Evolutionary conservation across 2,329 filamentous ascomycete genomes (phyloP).

Genomic region (Ascochyta fabae): DNA sequence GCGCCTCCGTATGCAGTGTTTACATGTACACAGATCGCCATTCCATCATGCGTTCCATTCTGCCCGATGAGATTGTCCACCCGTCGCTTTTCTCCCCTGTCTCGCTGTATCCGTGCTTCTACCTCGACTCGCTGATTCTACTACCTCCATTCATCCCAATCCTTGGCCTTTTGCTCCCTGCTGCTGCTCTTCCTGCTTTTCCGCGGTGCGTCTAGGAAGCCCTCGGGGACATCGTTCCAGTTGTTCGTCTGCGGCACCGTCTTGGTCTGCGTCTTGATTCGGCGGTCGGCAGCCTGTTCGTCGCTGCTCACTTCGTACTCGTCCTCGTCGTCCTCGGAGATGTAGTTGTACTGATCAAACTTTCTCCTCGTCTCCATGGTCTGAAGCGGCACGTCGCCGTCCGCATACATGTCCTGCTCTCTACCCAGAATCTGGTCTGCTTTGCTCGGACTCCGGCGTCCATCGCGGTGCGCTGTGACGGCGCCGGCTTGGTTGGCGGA

Average conservation of each 20-base stretch:
- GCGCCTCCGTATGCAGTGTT: constrained; percentile 1
- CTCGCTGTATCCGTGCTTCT: too few species aligned
- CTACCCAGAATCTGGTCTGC: constrained; percentile 52
- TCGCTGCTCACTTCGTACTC: constrained; percentile 43
- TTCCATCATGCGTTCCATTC: background rate
- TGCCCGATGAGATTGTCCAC: too few species aligned
- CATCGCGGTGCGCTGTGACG: constrained; percentile 39
- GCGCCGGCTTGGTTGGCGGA: constrained; percentile 43
- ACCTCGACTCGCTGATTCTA: too few species aligned
- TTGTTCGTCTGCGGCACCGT: constrained; percentile 41
- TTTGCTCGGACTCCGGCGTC: constrained; percentile 49
- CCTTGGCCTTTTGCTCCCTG: constrained; percentile 25
- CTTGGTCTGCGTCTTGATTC: constrained; percentile 25
- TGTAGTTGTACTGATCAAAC: constrained; percentile 46
- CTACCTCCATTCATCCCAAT: constrained; percentile 43
- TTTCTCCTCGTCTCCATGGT: constrained; percentile 47
- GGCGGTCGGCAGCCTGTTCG: constrained; percentile 36
- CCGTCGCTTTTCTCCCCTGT: too few species aligned
- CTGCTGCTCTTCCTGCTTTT: constrained; percentile 38
- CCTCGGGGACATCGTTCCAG: constrained; percentile 59
- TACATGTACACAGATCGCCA: constrained; percentile 13
- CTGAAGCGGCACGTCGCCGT: constrained; percentile 51
- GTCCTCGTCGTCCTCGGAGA: constrained; percentile 49
- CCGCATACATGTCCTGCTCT: constrained; percentile 45
- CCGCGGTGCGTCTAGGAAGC: constrained; percentile 44